Percentiles rank a stretch among this genome's conserved stretches.
Evolutionary conservation across 1,139 yeast genomes (phyloP).

Genomic region (Wickerhamiella infanticola): DNA sequence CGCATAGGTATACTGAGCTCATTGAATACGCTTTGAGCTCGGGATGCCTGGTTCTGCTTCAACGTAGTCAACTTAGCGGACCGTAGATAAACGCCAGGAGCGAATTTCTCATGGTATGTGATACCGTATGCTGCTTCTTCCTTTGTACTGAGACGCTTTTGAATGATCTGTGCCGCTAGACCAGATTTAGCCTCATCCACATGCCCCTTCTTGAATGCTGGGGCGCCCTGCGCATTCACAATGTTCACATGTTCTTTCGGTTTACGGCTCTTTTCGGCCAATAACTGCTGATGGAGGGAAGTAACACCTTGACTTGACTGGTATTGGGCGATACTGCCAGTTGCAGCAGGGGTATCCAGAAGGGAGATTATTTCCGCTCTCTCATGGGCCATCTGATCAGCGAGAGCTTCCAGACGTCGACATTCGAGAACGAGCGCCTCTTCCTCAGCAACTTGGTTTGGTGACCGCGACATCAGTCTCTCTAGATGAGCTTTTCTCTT

Average conservation of each 20-base stretch:
- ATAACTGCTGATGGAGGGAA: conserved; percentile 64
- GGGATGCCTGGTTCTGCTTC: conserved; percentile 53
- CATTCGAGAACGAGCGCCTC: conserved; percentile 89
- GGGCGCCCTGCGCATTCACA: background rate
- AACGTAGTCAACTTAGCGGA: conserved; percentile 48
- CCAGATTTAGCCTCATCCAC: background rate
- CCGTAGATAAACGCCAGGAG: conserved; percentile 65
- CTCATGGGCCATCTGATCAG: conserved; percentile 75
- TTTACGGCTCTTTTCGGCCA: conserved; percentile 53
- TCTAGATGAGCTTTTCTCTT: conserved; percentile 72
- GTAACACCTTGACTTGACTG: conserved; percentile 81
- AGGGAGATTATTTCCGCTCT: conserved; percentile 64
- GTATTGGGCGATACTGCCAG: conserved; percentile 63
- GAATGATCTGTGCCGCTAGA: conserved; percentile 18
- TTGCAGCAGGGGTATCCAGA: conserved; percentile 77
- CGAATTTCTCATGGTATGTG: conserved; percentile 62
- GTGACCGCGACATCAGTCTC: conserved; percentile 63
- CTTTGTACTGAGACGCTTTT: conserved; percentile 49
- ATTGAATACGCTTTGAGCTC: conserved; percentile 54
- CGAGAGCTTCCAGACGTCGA: conserved; percentile 79
- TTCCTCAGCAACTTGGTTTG: conserved; percentile 96
- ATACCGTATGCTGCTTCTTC: conserved; percentile 84
- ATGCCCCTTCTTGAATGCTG: background rate
- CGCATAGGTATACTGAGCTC: conserved; percentile 65
- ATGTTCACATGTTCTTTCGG: conserved; percentile 7